These are phyloP conservation scores for Vitis riparia DNA, from an alignment of 164 flowering plant species.

Conservation along the genomic window DNA sequence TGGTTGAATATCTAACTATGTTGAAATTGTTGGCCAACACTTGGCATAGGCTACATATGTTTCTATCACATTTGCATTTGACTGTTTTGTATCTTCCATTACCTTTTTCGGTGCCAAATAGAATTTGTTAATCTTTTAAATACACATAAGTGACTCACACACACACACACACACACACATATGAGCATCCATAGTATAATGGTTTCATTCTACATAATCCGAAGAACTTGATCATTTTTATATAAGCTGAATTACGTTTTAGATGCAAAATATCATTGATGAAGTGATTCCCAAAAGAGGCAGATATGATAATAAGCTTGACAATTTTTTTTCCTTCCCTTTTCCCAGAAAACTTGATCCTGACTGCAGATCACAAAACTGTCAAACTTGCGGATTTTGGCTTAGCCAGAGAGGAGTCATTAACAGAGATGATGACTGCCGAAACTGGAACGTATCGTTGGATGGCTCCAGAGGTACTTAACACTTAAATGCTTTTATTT, in stretches of 20 bases:
- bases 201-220: neutral
- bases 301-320: neutral
- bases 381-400: slow-evolving; percentile 95
- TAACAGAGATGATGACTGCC: slow-evolving; percentile 98
- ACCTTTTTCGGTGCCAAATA: neutral
- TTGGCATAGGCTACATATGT: neutral
- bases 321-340: neutral
- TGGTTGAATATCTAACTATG: too few relatives aligned
- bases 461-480: slow-evolving; percentile 97
- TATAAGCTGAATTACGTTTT: too few relatives aligned
- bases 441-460: slow-evolving; percentile 96
- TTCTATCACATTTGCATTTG: neutral
- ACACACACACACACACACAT: too few relatives aligned
- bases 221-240: too few relatives aligned
- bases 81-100: neutral
- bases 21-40: neutral
- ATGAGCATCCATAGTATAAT: neutral
- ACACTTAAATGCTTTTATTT: neutral
- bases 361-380: slow-evolving; percentile 80
- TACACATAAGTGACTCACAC: too few relatives aligned
- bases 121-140: neutral
- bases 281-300: neutral
- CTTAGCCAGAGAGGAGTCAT: slow-evolving; percentile 89
- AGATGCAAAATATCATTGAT: too few relatives aligned
- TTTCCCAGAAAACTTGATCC: slow-evolving; percentile 73